phyloP scores from a whole-genome alignment of 352 stramenopile genomes.

The Pythium periplocum region DNA sequence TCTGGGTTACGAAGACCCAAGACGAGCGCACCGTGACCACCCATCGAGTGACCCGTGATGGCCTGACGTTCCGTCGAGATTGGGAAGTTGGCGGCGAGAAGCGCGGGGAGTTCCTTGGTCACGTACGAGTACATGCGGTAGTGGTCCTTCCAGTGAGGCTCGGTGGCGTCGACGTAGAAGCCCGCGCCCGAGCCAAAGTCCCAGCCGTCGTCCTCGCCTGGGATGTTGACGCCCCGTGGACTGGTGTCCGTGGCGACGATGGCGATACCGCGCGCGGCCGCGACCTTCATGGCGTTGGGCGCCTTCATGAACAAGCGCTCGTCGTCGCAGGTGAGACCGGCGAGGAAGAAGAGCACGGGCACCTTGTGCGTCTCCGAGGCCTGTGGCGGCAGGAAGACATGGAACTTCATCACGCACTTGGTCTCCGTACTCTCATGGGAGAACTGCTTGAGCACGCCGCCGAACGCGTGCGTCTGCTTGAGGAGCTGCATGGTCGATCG shows the following conservation, averaged over 20 bases:
- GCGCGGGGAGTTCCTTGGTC: conserved; percentile 90
- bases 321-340: conserved; percentile 96
- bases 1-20: conserved; percentile 89
- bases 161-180: conserved; percentile 97
- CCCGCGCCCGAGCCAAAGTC: conserved; percentile 96
- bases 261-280: conserved; percentile 88
- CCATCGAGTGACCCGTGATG: conserved; percentile 97
- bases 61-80: conserved; percentile 77
- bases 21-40: conserved; percentile 95
- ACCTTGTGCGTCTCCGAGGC: conserved; percentile 65
- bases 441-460: conserved; percentile 78
- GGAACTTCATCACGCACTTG: conserved; percentile 90
- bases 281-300: conserved; percentile 83
- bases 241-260: conserved; percentile 95
- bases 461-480: conserved; percentile 75
- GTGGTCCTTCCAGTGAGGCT: conserved; percentile 88
- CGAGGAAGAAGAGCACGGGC: conserved; percentile 93
- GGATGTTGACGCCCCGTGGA: conserved; percentile 88
- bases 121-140: conserved; percentile 99
- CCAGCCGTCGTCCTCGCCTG: conserved; percentile 93
- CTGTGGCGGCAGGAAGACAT: conserved; percentile 78
- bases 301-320: conserved; percentile 96
- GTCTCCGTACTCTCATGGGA: conserved; percentile 75
- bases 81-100: conserved; percentile 88
- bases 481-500: conserved; percentile 41